Evolutionary conservation across 495 filamentous ascomycete species (phyloP).

Genomic region (Xylaria venustula): DNA sequence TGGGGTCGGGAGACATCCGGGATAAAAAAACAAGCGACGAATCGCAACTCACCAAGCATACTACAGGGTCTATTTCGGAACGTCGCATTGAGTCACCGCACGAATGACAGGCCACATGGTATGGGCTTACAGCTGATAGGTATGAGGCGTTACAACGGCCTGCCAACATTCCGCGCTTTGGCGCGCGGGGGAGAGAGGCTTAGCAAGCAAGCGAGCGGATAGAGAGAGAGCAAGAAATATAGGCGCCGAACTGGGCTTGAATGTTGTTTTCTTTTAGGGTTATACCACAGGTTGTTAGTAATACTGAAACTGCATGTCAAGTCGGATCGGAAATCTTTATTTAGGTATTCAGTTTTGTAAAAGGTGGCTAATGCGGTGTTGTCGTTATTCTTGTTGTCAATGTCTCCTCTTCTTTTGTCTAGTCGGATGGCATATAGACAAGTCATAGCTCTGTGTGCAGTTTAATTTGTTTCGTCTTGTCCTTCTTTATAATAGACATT

Average conservation of each 20-base stretch:
- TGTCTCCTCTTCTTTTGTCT: not conserved
- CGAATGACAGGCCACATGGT: no score
- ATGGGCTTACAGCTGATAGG: no score
- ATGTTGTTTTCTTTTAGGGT: not conserved
- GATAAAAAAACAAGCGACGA: conserved; percentile 2
- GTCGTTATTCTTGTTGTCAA: no score
- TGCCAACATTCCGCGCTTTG: conserved; percentile 5
- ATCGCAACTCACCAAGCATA: not conserved
- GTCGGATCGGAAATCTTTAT: no score
- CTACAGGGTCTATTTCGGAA: not conserved
- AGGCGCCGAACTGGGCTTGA: not conserved
- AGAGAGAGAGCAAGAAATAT: no score
- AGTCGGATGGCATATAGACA: not conserved
- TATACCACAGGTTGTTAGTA: not conserved
- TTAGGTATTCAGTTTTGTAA: no score
- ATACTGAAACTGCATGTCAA: not conserved
- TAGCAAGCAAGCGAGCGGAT: not conserved
- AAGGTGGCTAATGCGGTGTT: not conserved
- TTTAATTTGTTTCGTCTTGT: no score
- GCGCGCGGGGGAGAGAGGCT: not conserved
- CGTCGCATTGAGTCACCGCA: not conserved
- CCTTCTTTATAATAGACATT: not conserved
- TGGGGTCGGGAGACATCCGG: not conserved
- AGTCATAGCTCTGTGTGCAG: not conserved
- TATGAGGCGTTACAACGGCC: conserved; percentile 2